Base-by-base conservation (phyloP, 441 rosid genomes). In the Melastoma candidum region DNA sequence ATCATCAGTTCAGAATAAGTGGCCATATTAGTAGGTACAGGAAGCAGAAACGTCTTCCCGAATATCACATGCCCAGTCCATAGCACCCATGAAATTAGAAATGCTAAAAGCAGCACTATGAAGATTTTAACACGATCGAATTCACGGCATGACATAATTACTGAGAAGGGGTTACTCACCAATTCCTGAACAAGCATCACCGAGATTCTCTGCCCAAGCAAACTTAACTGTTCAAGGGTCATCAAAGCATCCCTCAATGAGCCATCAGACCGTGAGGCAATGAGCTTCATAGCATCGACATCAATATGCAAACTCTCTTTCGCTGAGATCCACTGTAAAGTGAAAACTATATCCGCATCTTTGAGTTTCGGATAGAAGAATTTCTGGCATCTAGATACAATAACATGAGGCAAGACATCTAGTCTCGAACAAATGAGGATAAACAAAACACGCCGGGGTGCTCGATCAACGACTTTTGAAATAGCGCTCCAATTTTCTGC, bases 171-270 rank as follows among this genome's bases (percentile, higher is more conserved):
- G 52, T 61, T 55, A 48, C 74, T 58, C 57, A 94, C 97, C 89
- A 94, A 70, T 72, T 94, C 97, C 68, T 94, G 99, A 73, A 94
- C 97, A 53, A 94, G 69, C 58, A 79, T 77, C 53, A 89, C 83
- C 48, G 92, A 85, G 70, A 94, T 87, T 70, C 75, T 82, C 69
- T 80, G 90, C 68, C 99, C 99, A 44, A 94, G 82, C 68, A 94
- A 78, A 70, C 94, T 83, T 44, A 94, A 74, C 61, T 94, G 97
- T 71, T 94, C 97, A 54, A 94, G 82, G 58, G 99, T 94, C 97
- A 94, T 94, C 69, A 83, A 88, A 22, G 97, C 96, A 77, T 94
- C 97, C 71, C 99, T 78, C 69, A 94, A 68, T 2, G 99, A 94
- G 63, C 99, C 99, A 70, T 90, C 97, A 10, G 99, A 94, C 63